Evolutionary conservation across 2,329 filamentous ascomycete species (phyloP).

Genomic region (Fusarium sulawesiense): DNA sequence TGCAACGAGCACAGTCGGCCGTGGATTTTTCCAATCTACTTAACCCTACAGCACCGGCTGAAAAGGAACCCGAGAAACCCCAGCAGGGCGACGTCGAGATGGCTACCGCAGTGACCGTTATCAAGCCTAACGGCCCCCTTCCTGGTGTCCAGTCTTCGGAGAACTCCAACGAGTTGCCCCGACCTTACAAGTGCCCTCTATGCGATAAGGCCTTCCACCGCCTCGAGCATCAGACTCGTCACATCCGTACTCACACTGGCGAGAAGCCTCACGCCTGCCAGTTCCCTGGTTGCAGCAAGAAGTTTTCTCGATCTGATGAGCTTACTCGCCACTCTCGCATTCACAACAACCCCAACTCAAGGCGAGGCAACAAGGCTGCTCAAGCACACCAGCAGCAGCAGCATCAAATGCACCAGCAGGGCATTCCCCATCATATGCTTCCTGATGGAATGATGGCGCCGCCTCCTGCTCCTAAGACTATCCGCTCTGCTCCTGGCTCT

Average conservation of each 20-base stretch:
- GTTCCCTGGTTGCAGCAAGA: slow-evolving; percentile 95
- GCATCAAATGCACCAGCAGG: slow-evolving; percentile 54
- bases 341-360: slow-evolving; percentile 98
- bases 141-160: slow-evolving; percentile 71
- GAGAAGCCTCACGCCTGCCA: slow-evolving; percentile 98
- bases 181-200: slow-evolving; percentile 97
- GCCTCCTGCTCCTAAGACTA: slow-evolving; percentile 78
- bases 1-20: slow-evolving; percentile 79
- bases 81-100: slow-evolving; percentile 58
- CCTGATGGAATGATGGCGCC: slow-evolving; percentile 80
- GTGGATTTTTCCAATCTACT: slow-evolving; percentile 82
- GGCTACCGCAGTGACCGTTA: slow-evolving; percentile 63
- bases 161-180: slow-evolving; percentile 76
- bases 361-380: slow-evolving; percentile 84
- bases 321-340: slow-evolving; percentile 96
- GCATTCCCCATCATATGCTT: slow-evolving; percentile 58
- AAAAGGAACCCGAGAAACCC: slow-evolving; percentile 41
- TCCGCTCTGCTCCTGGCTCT: slow-evolving; percentile 88
- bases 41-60: slow-evolving; percentile 62
- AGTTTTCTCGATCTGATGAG: slow-evolving; percentile 96
- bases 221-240: slow-evolving; percentile 88
- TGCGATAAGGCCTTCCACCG: slow-evolving; percentile 99
- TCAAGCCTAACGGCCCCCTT: slow-evolving; percentile 72
- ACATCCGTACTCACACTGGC: slow-evolving; percentile 97
- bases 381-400: slow-evolving; percentile 57